These are phyloP conservation scores for Arachis monticola DNA, from an alignment of 331 rosid species.

Conservation along the genomic window DNA sequence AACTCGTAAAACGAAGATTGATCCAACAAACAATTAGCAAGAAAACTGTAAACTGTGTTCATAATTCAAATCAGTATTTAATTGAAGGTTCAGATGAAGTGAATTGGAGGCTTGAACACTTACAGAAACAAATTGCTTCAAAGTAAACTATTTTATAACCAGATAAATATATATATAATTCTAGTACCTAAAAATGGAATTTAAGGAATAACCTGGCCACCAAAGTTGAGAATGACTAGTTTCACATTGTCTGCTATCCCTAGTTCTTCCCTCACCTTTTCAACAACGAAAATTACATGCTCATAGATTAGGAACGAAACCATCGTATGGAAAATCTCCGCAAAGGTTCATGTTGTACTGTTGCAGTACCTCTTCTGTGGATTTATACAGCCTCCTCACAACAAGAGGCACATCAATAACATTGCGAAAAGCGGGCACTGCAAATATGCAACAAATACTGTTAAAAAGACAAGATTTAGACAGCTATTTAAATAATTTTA, in stretches of 20 bases:
- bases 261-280: constrained; percentile 84
- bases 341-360: constrained; percentile 1
- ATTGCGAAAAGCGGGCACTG: constrained; percentile 98
- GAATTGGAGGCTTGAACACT: too few relatives aligned
- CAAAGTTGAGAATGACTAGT: constrained; percentile 90
- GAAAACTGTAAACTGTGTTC: too few relatives aligned
- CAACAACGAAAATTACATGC: constrained; percentile 42
- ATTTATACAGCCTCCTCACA: constrained; percentile 89
- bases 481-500: constrained; percentile 15
- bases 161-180: background rate
- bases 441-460: constrained; percentile 24
- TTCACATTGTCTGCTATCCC: constrained; percentile 69
- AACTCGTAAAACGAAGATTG: too few relatives aligned
- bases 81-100: too few relatives aligned
- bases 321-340: constrained; percentile 34
- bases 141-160: background rate
- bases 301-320: constrained; percentile 23
- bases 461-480: constrained; percentile 2
- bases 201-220: constrained; percentile 81
- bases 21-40: too few relatives aligned
- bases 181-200: constrained; percentile 26
- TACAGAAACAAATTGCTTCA: too few relatives aligned
- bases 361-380: constrained; percentile 79
- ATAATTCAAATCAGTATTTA: too few relatives aligned
- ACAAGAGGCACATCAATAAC: constrained; percentile 40